A percentile compares a stretch with the other conserved stretches of the same genome.
phyloP scores from a whole-genome alignment of 495 filamentous ascomycete species.

The Pseudoneurospora amorphoporcata region DNA sequence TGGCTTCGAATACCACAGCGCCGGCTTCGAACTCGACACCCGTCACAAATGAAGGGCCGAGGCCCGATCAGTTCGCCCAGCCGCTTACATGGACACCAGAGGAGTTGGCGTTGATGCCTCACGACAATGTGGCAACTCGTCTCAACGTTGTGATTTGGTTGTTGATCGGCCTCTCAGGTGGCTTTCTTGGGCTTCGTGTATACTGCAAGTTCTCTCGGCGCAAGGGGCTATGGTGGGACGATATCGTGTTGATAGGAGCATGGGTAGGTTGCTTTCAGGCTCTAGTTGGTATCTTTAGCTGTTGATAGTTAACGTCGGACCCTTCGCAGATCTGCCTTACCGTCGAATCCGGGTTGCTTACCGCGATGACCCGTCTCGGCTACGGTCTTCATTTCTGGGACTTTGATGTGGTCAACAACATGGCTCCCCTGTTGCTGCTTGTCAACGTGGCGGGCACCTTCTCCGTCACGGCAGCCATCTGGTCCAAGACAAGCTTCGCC shows the following conservation, averaged over 20 bases:
- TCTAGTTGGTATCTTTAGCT: neutral
- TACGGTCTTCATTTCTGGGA: slow-evolving; percentile 20
- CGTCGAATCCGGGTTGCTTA: slow-evolving; percentile 5
- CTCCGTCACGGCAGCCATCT: slow-evolving; percentile 13
- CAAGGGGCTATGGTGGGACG: slow-evolving; percentile 25
- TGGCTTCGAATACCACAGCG: neutral
- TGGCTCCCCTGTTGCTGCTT: slow-evolving; percentile 5
- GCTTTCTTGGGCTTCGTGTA: slow-evolving; percentile 22
- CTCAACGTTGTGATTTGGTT: slow-evolving; percentile 19
- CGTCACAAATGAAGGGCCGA: neutral
- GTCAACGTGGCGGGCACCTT: slow-evolving; percentile 13
- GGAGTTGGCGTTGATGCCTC: slow-evolving; percentile 9
- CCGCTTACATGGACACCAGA: slow-evolving; percentile 1
- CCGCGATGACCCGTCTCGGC: slow-evolving; percentile 17
- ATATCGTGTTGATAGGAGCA: slow-evolving; percentile 21
- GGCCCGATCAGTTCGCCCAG: slow-evolving; percentile 10
- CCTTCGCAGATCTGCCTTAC: slow-evolving; percentile 2
- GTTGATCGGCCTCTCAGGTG: slow-evolving; percentile 13
- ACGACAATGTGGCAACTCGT: slow-evolving; percentile 17
- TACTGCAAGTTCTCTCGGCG: slow-evolving; percentile 19
- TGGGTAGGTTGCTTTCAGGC: slow-evolving; percentile 16
- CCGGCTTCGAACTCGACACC: neutral
- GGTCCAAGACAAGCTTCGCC: slow-evolving; percentile 28
- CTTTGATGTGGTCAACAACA: slow-evolving; percentile 2
- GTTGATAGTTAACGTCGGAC: neutral